Conservation (phyloP, 179 eudicot species). For the Sideroxylon spinosum region DNA sequence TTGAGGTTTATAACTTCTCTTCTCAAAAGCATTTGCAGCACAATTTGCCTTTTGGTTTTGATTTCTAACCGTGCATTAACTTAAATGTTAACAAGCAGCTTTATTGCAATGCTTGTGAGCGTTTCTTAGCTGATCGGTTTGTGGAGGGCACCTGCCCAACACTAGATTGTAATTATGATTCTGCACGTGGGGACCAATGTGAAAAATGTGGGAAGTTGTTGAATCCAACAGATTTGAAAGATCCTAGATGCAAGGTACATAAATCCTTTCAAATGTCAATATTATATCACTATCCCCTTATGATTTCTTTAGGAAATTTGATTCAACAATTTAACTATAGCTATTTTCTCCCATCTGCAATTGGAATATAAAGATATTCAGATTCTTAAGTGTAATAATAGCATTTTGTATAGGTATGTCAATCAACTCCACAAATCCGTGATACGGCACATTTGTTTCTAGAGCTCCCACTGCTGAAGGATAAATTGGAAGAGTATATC, state of each 20-base stretch:
- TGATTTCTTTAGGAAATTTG: not conserved
- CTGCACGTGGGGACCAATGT: slow-evolving; percentile 96
- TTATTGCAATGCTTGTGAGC: slow-evolving; percentile 65
- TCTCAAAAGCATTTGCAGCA: not conserved
- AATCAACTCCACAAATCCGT: slow-evolving; percentile 55
- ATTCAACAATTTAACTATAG: not conserved
- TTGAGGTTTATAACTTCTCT: not conserved
- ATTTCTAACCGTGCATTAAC: not conserved
- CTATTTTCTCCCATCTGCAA: not conserved
- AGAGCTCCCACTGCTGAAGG: slow-evolving; percentile 67
- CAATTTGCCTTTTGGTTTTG: not conserved
- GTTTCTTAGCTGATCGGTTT: slow-evolving; percentile 76
- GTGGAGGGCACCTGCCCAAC: slow-evolving; percentile 88
- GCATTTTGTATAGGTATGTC: slow-evolving; percentile 46
- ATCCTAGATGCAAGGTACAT: slow-evolving; percentile 78
- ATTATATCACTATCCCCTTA: not conserved
- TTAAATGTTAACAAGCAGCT: slow-evolving; percentile 39
- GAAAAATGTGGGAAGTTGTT: slow-evolving; percentile 84
- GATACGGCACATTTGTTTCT: slow-evolving; percentile 85
- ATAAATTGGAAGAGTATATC: slow-evolving; percentile 60
- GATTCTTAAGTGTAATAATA: not conserved
- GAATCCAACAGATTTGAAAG: slow-evolving; percentile 72
- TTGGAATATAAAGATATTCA: not conserved
- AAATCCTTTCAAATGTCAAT: not conserved
- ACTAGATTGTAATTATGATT: slow-evolving; percentile 68